These are phyloP conservation scores for Boletus eberwhitei DNA, from an alignment of 768 basidiomycete species.

Conservation along the genomic window DNA sequence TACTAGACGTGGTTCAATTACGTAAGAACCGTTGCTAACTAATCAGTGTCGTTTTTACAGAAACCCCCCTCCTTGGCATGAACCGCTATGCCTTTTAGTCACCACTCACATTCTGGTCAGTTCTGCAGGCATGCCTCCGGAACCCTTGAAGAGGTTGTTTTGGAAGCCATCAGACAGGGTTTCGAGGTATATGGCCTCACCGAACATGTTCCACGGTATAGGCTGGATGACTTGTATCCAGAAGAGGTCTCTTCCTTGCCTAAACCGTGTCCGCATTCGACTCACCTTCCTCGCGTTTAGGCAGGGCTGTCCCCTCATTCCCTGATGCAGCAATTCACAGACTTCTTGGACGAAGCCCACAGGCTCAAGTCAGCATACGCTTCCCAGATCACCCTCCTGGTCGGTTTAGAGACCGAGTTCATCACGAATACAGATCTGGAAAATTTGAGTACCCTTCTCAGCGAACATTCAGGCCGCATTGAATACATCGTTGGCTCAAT, in stretches of 20 bases:
- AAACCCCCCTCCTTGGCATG: no score
- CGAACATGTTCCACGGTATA: conserved; percentile 92
- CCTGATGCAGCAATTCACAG: conserved; percentile 63
- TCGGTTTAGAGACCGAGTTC: conserved; percentile 92
- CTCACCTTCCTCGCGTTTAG: conserved; percentile 38
- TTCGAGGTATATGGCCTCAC: conserved; percentile 85
- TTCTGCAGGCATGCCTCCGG: conserved; percentile 91
- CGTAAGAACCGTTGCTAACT: conserved; percentile 11
- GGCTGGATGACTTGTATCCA: conserved; percentile 79
- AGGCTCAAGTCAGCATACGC: conserved; percentile 65
- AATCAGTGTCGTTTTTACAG: conserved; percentile 4
- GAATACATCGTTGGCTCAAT: conserved; percentile 92
- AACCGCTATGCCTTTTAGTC: conserved; percentile 76
- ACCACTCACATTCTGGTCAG: conserved; percentile 91
- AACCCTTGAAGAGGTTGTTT: conserved; percentile 74
- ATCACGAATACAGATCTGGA: conserved; percentile 69
- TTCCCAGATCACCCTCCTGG: conserved; percentile 66
- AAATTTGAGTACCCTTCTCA: conserved; percentile 51
- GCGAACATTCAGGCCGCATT: conserved; percentile 46
- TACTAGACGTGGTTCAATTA: conserved; percentile 1
- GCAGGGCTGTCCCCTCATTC: conserved; percentile 46
- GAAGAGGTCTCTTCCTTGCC: conserved; percentile 70
- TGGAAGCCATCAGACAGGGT: conserved; percentile 71
- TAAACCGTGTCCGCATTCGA: background rate
- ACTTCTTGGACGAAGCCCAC: conserved; percentile 76